A percentile compares a stretch with the other conserved stretches of the same genome.
Evolutionary conservation across 768 basidiomycete species (phyloP).

Genomic region (Agaricus sinodeliciosus): DNA sequence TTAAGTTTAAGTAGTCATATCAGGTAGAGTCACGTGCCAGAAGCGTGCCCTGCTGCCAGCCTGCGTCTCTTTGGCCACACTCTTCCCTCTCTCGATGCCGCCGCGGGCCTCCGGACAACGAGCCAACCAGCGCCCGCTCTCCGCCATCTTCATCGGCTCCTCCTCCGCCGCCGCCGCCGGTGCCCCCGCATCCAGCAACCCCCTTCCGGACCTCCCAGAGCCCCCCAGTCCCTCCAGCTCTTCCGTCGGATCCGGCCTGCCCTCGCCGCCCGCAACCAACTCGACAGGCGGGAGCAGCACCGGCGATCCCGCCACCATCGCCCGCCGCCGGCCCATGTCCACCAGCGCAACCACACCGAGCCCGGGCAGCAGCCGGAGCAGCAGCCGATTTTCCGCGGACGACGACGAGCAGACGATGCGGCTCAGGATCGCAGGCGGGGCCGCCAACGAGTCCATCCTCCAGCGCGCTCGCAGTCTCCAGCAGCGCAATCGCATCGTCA

Average conservation of each 20-base stretch:
- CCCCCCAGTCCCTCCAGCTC: conserved; percentile 55
- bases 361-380: conserved; percentile 27
- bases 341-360: conserved; percentile 20
- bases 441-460: conserved; percentile 47
- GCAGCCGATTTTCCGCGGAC: conserved; percentile 34
- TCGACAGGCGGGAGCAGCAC: conserved; percentile 79
- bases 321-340: conserved; percentile 17
- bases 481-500: conserved; percentile 67
- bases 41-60: not conserved
- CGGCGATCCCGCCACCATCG: conserved; percentile 47
- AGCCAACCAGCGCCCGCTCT: conserved; percentile 28
- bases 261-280: conserved; percentile 81
- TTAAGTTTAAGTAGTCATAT: not conserved
- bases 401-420: conserved; percentile 63
- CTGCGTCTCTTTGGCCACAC: no score
- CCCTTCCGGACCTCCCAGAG: conserved; percentile 64
- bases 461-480: conserved; percentile 66
- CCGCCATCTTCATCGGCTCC: conserved; percentile 36
- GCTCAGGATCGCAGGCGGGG: conserved; percentile 34
- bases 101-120: conserved; percentile 26
- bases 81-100: conserved; percentile 24
- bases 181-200: conserved; percentile 19
- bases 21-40: conserved; percentile 5
- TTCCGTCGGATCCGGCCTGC: conserved; percentile 52
- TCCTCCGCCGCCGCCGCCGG: conserved; percentile 14